phyloP scores from a whole-genome alignment of 2,329 filamentous ascomycete species.

The Rhynchosporium secalis region DNA sequence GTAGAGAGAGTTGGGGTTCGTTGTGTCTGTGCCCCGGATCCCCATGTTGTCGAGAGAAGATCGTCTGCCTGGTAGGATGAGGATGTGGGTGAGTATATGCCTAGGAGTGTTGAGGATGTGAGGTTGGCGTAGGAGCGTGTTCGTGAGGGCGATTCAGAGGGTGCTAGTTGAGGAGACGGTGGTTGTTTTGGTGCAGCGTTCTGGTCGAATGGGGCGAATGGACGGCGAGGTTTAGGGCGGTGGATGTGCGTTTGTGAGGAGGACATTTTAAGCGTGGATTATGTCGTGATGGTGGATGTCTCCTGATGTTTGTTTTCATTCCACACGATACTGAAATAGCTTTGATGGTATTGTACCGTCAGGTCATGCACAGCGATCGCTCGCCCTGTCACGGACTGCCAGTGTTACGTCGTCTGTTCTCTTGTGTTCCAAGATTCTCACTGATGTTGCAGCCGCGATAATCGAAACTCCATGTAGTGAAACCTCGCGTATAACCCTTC shows the following conservation, averaged over 20 bases:
- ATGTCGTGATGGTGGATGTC: neutral
- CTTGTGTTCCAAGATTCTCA: neutral
- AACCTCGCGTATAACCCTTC: neutral
- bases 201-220: conserved; percentile 70
- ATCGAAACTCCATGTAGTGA: neutral
- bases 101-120: conserved; percentile 83
- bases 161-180: conserved; percentile 55
- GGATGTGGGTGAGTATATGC: conserved; percentile 78
- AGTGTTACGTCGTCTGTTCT: conserved; percentile 1
- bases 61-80: conserved; percentile 55
- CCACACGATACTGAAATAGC: neutral
- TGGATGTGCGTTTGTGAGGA: conserved; percentile 52
- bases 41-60: conserved; percentile 68
- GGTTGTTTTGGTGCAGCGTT: conserved; percentile 49
- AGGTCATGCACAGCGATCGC: no score
- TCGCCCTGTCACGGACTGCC: no score
- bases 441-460: neutral
- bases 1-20: conserved; percentile 10
- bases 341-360: neutral
- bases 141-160: conserved; percentile 60
- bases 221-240: conserved; percentile 70
- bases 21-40: conserved; percentile 71
- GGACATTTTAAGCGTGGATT: conserved; percentile 10
- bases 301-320: neutral
- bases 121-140: conserved; percentile 82